A percentile compares a stretch with the other conserved stretches of the same genome.
These are phyloP conservation scores for Stephanodiscus minutulus DNA, from an alignment of 108 stramenopile genomes.

Conservation along the genomic window DNA sequence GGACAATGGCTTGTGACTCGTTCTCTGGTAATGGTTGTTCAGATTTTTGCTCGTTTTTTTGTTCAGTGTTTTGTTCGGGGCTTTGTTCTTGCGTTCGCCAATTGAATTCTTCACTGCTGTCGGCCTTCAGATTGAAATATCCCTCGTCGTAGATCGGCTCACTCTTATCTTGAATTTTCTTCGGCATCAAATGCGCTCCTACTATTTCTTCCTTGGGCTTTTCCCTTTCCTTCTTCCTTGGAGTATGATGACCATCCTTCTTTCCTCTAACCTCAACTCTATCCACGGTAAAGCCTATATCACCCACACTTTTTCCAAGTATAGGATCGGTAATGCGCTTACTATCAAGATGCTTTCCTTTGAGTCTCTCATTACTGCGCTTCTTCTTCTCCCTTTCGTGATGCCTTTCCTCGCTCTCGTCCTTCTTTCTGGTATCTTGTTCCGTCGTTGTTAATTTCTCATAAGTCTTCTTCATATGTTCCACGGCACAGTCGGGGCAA, in stretches of 20 bases:
- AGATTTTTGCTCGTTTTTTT: background rate
- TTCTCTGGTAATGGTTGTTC: background rate
- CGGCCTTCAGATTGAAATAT: background rate
- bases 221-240: constrained; percentile 8
- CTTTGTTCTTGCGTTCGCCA: background rate
- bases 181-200: too few relatives aligned
- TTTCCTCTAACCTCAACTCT: background rate
- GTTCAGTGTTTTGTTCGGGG: background rate
- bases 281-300: constrained; percentile 13
- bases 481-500: constrained; percentile 49
- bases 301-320: constrained; percentile 20
- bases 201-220: background rate
- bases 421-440: constrained; percentile 6
- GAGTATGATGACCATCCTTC: constrained; percentile 10
- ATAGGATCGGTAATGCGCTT: constrained; percentile 10
- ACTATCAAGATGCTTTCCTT: background rate
- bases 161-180: too few relatives aligned
- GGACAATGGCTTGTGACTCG: constrained; percentile 1
- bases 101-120: background rate
- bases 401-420: background rate
- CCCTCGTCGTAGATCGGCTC: background rate
- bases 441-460: constrained; percentile 29
- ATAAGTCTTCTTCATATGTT: constrained; percentile 43
- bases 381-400: constrained; percentile 10
- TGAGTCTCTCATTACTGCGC: background rate